phyloP scores from a whole-genome alignment of 192 early-diverging fungal genomes.

The Linnemannia schmuckeri region DNA sequence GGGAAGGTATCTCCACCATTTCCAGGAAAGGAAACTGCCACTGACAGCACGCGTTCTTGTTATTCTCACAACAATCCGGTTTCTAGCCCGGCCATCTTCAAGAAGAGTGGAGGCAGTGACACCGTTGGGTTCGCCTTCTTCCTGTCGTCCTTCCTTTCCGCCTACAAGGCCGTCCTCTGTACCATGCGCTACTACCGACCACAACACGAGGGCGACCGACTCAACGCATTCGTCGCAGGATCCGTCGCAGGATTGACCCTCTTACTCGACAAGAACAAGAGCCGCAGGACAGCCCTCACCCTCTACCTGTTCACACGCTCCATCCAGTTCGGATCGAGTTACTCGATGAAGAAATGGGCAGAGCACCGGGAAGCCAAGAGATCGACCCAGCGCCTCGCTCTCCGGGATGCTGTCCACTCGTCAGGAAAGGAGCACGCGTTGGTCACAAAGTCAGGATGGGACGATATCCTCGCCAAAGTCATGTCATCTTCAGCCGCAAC shows the following conservation, averaged over 20 bases:
- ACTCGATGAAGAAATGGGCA: constrained; percentile 72
- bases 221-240: constrained; percentile 76
- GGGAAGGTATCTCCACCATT: neutral
- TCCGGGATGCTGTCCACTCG: constrained; percentile 18
- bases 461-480: constrained; percentile 61
- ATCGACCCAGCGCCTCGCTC: constrained; percentile 27
- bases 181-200: constrained; percentile 63
- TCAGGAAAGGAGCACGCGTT: constrained; percentile 27
- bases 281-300: constrained; percentile 71
- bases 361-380: constrained; percentile 46
- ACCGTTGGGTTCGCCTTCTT: constrained; percentile 77
- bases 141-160: constrained; percentile 70
- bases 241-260: constrained; percentile 71
- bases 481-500: constrained; percentile 57
- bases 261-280: constrained; percentile 69
- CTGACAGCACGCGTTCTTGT: neutral
- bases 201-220: constrained; percentile 62
- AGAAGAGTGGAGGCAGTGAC: constrained; percentile 68
- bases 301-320: constrained; percentile 75
- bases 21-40: neutral
- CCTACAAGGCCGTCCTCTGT: constrained; percentile 77
- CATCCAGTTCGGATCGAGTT: constrained; percentile 71
- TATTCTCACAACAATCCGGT: neutral
- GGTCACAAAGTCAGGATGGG: constrained; percentile 49
- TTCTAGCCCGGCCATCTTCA: constrained; percentile 43